Evolutionary conservation across 345 rosid species (phyloP).

Genomic region (Noccaea bulbosa): DNA sequence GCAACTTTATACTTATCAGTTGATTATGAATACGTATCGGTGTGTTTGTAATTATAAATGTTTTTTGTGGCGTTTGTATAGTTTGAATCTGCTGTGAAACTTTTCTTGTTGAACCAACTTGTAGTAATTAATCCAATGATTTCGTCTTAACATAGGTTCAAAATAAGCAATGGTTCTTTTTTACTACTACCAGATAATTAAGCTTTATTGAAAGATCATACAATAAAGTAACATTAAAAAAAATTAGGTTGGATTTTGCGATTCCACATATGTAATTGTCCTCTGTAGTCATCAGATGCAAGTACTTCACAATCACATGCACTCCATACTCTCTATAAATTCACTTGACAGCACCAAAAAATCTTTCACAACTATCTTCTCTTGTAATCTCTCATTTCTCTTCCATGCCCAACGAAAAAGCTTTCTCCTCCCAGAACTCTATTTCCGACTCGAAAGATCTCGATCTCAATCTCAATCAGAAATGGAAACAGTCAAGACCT

Average conservation of each 20-base stretch:
- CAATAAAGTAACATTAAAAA: not conserved
- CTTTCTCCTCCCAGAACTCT: slow-evolving; percentile 20
- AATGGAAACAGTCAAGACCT: slow-evolving; percentile 39
- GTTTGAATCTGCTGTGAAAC: not conserved
- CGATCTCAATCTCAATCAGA: not conserved
- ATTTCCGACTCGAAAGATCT: slow-evolving; percentile 1
- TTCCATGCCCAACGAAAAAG: slow-evolving; percentile 34
- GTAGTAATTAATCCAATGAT: not conserved
- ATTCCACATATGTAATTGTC: slow-evolving; percentile 14
- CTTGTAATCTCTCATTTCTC: not conserved
- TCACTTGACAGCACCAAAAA: slow-evolving; percentile 29
- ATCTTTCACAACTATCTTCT: slow-evolving; percentile 15
- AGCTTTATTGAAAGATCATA: slow-evolving; percentile 3
- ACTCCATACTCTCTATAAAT: slow-evolving; percentile 27
- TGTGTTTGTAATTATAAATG: not conserved
- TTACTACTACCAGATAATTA: not conserved
- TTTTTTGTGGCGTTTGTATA: not conserved
- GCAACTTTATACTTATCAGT: slow-evolving; percentile 27
- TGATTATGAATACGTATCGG: slow-evolving; percentile 21
- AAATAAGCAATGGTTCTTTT: not conserved
- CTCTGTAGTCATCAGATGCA: not conserved
- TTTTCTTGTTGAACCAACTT: not conserved
- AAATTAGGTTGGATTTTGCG: slow-evolving; percentile 12
- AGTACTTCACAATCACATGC: slow-evolving; percentile 7
- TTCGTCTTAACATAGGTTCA: not conserved